Evolutionary conservation across 2,329 filamentous ascomycete genomes (phyloP).

Genomic region (Colletotrichum magnum): DNA sequence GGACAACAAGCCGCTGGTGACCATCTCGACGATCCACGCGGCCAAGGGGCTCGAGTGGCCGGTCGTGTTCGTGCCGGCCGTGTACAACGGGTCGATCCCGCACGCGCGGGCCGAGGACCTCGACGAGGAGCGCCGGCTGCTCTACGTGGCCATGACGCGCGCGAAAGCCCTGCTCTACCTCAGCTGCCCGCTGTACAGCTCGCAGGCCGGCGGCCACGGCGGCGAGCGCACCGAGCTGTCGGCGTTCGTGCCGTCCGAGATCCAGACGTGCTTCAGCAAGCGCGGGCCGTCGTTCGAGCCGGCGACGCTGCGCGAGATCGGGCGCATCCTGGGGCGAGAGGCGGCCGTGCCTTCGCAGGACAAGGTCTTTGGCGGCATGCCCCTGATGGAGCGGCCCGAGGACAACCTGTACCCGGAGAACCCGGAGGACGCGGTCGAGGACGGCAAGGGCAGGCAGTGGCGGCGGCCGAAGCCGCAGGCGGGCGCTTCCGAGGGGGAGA

Average conservation of each 20-base stretch:
- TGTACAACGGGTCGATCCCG: constrained; percentile 91
- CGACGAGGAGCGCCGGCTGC: constrained; percentile 87
- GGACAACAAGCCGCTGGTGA: constrained; percentile 76
- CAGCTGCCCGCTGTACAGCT: constrained; percentile 81
- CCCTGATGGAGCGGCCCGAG: constrained; percentile 69
- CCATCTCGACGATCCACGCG: constrained; percentile 95
- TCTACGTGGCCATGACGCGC: constrained; percentile 98
- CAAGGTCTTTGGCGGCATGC: constrained; percentile 67
- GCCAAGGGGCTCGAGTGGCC: constrained; percentile 98
- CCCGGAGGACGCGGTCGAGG: constrained; percentile 39
- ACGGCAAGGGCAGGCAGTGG: constrained; percentile 33
- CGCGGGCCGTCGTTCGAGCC: constrained; percentile 80
- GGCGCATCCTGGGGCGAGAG: constrained; percentile 77
- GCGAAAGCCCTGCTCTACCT: constrained; percentile 90
- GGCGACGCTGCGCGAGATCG: constrained; percentile 74
- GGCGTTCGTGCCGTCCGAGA: constrained; percentile 73
- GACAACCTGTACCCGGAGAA: constrained; percentile 77
- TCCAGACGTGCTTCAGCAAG: constrained; percentile 59
- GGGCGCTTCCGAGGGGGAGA: constrained; percentile 17
- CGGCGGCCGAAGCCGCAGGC: constrained; percentile 23
- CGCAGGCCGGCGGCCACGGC: constrained; percentile 68
- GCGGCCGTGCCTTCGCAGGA: constrained; percentile 65
- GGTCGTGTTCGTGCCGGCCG: constrained; percentile 90
- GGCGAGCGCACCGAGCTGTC: constrained; percentile 71
- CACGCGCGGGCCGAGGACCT: constrained; percentile 88